Evolutionary conservation across 148 eudicot genomes (phyloP).

Genomic region (Rhododendron griersonianum): DNA sequence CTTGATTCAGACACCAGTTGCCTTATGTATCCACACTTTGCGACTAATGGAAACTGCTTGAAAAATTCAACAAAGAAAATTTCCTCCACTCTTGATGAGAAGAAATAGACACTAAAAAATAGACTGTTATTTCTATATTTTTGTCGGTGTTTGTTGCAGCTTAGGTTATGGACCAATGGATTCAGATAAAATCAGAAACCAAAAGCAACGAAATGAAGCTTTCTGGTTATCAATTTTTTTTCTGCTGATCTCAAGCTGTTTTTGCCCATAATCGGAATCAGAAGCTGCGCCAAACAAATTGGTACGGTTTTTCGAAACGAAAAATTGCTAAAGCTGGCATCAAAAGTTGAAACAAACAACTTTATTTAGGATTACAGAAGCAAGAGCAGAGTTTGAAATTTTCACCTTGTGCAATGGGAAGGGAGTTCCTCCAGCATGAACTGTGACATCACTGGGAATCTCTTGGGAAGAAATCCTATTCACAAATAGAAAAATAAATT

Average conservation of each 20-base stretch:
- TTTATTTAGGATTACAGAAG: neutral
- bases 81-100: neutral
- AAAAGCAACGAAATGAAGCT: neutral
- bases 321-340: neutral
- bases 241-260: neutral
- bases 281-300: neutral
- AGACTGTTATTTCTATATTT: neutral
- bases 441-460: slow-evolving; percentile 80
- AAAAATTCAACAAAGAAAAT: neutral
- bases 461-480: slow-evolving; percentile 92
- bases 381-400: neutral
- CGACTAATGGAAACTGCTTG: slow-evolving; percentile 79
- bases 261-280: neutral
- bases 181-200: neutral
- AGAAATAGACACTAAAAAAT: neutral
- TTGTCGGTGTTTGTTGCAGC: neutral
- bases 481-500: neutral
- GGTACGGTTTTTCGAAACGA: neutral
- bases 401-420: slow-evolving; percentile 84
- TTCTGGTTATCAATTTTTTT: neutral
- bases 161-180: neutral
- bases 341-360: neutral
- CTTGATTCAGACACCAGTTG: slow-evolving; percentile 56
- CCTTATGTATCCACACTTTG: slow-evolving; percentile 76
- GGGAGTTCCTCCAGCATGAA: slow-evolving; percentile 60